These are phyloP conservation scores for Actinomortierella wolfii DNA, from an alignment of 371 early-diverging fungal genomes.

Conservation along the genomic window DNA sequence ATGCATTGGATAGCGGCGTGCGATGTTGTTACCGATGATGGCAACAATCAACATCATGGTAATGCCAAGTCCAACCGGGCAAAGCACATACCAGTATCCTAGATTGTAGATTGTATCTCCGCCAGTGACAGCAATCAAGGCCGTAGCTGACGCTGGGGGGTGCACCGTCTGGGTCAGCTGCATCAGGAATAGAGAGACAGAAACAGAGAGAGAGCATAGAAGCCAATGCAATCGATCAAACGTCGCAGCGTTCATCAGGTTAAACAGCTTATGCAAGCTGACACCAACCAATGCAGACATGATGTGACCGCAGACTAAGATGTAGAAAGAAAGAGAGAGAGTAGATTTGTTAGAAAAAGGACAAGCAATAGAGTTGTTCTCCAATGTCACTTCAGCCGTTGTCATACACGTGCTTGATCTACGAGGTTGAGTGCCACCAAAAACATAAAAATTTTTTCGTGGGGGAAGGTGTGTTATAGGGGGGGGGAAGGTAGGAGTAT, in stretches of 20 bases:
- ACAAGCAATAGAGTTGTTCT: no score
- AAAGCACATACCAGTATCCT: conserved; percentile 66
- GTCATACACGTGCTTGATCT: no score
- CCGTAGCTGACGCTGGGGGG: conserved; percentile 79
- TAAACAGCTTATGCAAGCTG: conserved; percentile 62
- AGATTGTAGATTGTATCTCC: conserved; percentile 50
- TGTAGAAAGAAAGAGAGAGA: neutral
- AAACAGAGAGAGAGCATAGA: conserved; percentile 69
- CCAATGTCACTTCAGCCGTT: no score
- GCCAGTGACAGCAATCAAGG: conserved; percentile 64
- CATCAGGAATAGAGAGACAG: conserved; percentile 68
- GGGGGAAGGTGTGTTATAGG: neutral
- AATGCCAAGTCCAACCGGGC: conserved; percentile 59
- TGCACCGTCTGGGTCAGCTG: conserved; percentile 73
- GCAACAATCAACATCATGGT: conserved; percentile 63
- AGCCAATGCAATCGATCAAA: conserved; percentile 65
- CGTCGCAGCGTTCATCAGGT: conserved; percentile 43
- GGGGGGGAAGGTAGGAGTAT: no score
- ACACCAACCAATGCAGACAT: conserved; percentile 69
- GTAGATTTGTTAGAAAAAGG: neutral
- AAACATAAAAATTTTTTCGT: neutral
- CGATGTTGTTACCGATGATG: conserved; percentile 69
- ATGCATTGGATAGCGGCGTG: conserved; percentile 67
- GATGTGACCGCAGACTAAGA: conserved; percentile 62
- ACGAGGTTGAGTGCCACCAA: no score